phyloP scores from a whole-genome alignment of 768 basidiomycete genomes.

The Lentinula edodes region DNA sequence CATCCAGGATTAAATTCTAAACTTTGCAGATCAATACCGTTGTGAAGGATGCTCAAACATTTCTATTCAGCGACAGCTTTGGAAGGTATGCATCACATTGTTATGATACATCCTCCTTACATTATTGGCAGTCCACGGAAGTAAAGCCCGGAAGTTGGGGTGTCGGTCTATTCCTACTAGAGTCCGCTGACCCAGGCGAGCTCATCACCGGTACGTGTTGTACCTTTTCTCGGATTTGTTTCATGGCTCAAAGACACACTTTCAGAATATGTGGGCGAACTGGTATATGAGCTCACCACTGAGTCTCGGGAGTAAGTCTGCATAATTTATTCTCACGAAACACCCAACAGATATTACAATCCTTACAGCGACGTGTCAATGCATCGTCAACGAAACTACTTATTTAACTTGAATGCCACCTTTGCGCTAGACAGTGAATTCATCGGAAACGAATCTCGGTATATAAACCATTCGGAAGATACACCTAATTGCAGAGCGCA shows the following conservation, averaged over 20 bases:
- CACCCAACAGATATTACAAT: background rate
- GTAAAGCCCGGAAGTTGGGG: conserved; percentile 44
- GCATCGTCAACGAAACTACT: conserved; percentile 54
- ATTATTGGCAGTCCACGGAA: conserved; percentile 28
- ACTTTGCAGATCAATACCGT: background rate
- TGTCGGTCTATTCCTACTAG: conserved; percentile 47
- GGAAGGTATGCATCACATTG: conserved; percentile 31
- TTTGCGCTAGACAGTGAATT: conserved; percentile 49
- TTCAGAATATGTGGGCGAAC: conserved; percentile 65
- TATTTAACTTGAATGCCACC: conserved; percentile 46
- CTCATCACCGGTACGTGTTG: conserved; percentile 38
- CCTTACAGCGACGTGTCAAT: conserved; percentile 32
- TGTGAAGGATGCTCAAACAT: conserved; percentile 27
- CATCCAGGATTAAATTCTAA: background rate
- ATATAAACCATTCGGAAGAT: conserved; percentile 52
- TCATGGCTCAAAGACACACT: background rate
- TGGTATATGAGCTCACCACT: conserved; percentile 44
- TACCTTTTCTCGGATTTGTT: background rate
- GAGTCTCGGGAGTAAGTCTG: conserved; percentile 45
- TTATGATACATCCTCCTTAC: conserved; percentile 2
- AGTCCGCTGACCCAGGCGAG: conserved; percentile 38
- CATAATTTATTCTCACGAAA: background rate
- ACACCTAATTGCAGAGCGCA: conserved; percentile 39
- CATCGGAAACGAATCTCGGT: conserved; percentile 60
- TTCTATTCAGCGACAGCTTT: conserved; percentile 37